Evolutionary conservation across 169 alveolate species (phyloP).

Genomic region (Eimeria sp.): DNA sequence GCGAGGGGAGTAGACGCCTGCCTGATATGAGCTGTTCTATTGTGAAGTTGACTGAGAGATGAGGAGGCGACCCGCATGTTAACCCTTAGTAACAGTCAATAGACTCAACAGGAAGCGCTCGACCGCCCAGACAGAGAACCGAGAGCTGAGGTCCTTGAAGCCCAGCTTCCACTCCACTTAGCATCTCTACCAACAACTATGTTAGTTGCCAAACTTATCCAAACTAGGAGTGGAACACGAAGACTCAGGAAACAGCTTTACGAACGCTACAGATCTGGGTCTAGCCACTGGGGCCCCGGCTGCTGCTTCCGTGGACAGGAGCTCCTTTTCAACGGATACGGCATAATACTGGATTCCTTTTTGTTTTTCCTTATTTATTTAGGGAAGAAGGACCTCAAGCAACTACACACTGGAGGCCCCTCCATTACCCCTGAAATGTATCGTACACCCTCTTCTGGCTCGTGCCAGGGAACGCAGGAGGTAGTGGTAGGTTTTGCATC

Average conservation of each 20-base stretch:
- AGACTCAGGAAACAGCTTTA: slow-evolving; percentile 3
- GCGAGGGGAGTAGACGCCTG: neutral
- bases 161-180: slow-evolving; percentile 20
- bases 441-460: slow-evolving; percentile 3
- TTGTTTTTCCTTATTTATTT: neutral
- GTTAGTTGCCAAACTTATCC: neutral
- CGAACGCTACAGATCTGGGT: slow-evolving; percentile 1
- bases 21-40: neutral
- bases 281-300: slow-evolving; percentile 72
- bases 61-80: slow-evolving; percentile 9
- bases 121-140: slow-evolving; percentile 48
- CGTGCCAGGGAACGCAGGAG: neutral
- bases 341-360: neutral
- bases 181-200: neutral
- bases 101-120: slow-evolving; percentile 46
- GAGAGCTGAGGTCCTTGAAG: neutral
- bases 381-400: neutral
- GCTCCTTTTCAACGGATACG: neutral
- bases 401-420: slow-evolving; percentile 2
- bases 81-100: neutral
- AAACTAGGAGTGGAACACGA: neutral
- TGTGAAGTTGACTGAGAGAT: neutral
- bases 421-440: neutral
- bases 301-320: slow-evolving; percentile 45
- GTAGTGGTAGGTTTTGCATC: neutral